These are phyloP conservation scores for Colletotrichum phormii DNA, from an alignment of 2,329 filamentous ascomycete species.

Conservation along the genomic window DNA sequence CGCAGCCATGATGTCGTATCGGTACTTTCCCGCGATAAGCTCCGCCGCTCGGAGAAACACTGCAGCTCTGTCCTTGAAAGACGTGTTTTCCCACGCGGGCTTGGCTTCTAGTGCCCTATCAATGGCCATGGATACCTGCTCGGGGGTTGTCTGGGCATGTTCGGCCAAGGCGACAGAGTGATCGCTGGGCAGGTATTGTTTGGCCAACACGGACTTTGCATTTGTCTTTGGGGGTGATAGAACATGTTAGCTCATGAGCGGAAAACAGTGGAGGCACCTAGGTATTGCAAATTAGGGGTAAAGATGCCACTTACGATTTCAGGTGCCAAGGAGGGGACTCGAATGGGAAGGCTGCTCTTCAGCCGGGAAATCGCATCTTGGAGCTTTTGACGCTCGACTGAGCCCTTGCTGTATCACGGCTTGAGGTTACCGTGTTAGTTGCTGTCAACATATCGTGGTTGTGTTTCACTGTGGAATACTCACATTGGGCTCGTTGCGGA, in stretches of 20 bases:
- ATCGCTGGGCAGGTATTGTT: constrained; percentile 77
- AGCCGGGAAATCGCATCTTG: constrained; percentile 78
- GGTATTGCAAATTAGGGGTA: background rate
- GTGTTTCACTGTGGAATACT: constrained; percentile 49
- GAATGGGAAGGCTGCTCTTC: constrained; percentile 75
- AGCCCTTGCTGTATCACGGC: constrained; percentile 91
- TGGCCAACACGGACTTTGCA: constrained; percentile 75
- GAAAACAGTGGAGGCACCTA: no score
- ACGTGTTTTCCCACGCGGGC: constrained; percentile 84
- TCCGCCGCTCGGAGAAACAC: constrained; percentile 97
- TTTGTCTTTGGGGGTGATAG: constrained; percentile 67
- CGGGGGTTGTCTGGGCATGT: constrained; percentile 83
- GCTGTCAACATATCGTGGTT: background rate
- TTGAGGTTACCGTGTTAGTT: constrained; percentile 57
- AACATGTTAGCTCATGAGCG: background rate
- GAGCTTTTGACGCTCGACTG: constrained; percentile 81
- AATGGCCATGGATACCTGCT: constrained; percentile 84
- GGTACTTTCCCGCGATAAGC: constrained; percentile 89
- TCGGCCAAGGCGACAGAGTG: constrained; percentile 82
- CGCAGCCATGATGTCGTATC: constrained; percentile 95
- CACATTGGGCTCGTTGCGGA: constrained; percentile 97
- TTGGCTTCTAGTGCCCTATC: constrained; percentile 88
- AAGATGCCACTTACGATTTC: constrained; percentile 70
- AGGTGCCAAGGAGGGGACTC: constrained; percentile 85
- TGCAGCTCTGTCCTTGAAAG: constrained; percentile 90